Percentiles rank a stretch among this genome's conserved stretches.
Conservation (phyloP, 2,329 filamentous ascomycete genomes). For the Verticillium longisporum region DNA sequence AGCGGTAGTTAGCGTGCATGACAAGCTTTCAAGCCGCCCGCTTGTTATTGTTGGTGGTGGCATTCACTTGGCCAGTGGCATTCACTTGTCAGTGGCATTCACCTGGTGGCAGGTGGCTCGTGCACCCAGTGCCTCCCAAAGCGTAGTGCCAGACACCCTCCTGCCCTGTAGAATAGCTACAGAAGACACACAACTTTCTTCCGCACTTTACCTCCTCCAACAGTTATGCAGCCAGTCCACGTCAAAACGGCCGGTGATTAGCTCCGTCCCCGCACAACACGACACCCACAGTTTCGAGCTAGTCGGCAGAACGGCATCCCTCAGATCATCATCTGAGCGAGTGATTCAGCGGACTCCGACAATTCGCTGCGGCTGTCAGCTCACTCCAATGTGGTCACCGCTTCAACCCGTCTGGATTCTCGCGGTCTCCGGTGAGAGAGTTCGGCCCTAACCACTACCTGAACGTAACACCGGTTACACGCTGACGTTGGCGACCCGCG, state of each 20-base stretch:
- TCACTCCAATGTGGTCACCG: background rate
- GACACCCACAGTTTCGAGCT: background rate
- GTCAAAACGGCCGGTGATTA: background rate
- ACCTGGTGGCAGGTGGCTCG: too few species aligned
- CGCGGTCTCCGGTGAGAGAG: background rate
- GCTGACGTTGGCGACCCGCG: background rate
- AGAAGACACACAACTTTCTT: too few species aligned
- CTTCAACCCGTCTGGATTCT: background rate
- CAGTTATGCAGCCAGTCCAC: background rate
- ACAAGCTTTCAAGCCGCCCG: background rate
- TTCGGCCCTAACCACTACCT: background rate
- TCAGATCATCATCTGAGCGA: background rate
- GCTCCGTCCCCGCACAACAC: background rate
- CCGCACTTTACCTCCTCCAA: too few species aligned
- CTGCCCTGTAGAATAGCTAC: too few species aligned
- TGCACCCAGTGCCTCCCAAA: too few species aligned
- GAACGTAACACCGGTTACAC: background rate
- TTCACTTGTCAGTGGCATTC: too few species aligned
- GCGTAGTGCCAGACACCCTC: too few species aligned
- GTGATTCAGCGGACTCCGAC: background rate
- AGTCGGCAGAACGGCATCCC: background rate
- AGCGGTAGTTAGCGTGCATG: background rate
- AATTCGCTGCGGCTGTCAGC: background rate
- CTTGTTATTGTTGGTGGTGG: background rate
- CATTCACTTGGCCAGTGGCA: too few species aligned